These are phyloP conservation scores for Russula foetens DNA, from an alignment of 768 basidiomycete genomes.

Conservation along the genomic window DNA sequence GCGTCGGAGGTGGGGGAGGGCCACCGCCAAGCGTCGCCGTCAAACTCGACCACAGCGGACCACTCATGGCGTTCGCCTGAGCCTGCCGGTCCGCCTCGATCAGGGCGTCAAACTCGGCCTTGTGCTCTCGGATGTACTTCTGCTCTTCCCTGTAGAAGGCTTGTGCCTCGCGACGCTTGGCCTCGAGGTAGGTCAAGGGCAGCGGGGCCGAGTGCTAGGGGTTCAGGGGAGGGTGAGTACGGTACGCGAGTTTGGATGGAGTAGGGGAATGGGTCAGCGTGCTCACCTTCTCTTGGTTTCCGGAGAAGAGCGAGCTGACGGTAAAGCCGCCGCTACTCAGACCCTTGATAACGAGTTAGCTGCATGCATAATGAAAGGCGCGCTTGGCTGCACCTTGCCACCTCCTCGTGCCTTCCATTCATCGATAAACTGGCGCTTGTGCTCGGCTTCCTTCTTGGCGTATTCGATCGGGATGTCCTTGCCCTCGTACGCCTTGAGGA, in stretches of 20 bases:
- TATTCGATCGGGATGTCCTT: slow-evolving; percentile 89
- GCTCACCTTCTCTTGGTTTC: slow-evolving; percentile 28
- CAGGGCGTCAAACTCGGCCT: slow-evolving; percentile 39
- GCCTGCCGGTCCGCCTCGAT: slow-evolving; percentile 46
- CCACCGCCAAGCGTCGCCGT: slow-evolving; percentile 11
- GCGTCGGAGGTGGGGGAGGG: slow-evolving; percentile 7
- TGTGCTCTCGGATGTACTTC: slow-evolving; percentile 43
- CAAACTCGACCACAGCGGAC: slow-evolving; percentile 27
- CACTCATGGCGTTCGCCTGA: slow-evolving; percentile 40
- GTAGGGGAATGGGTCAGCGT: neutral
- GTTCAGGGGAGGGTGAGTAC: neutral
- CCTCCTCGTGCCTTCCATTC: slow-evolving; percentile 58
- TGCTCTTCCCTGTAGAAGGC: slow-evolving; percentile 44
- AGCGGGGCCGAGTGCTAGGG: slow-evolving; percentile 26
- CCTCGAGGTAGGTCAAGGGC: slow-evolving; percentile 45
- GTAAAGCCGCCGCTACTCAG: slow-evolving; percentile 35
- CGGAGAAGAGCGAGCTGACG: slow-evolving; percentile 36
- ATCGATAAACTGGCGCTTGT: slow-evolving; percentile 66
- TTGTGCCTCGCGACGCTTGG: slow-evolving; percentile 44
- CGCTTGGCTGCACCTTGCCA: slow-evolving; percentile 8
- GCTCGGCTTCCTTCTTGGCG: slow-evolving; percentile 78
- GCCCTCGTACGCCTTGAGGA: slow-evolving; percentile 75
- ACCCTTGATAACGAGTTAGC: slow-evolving; percentile 26
- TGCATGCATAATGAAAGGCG: neutral
- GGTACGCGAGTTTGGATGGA: neutral